Evolutionary conservation across 805 yeast genomes (phyloP).

Genomic region (Ogataea saltuana): DNA sequence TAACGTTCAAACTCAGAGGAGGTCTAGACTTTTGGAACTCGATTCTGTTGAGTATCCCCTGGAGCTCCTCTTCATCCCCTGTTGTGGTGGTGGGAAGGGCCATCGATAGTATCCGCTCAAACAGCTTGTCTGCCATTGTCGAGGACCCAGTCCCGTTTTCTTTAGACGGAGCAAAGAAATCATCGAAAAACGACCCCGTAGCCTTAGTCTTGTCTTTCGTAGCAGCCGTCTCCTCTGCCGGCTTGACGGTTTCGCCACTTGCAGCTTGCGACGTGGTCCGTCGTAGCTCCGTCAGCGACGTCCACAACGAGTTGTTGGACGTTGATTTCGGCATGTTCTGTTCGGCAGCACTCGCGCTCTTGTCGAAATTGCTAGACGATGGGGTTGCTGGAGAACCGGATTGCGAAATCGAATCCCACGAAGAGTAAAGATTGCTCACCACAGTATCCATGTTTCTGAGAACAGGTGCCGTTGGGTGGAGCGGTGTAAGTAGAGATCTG

Average conservation of each 20-base stretch:
- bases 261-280: not conserved
- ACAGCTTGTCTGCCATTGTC: conserved; percentile 61
- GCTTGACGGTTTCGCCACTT: not conserved
- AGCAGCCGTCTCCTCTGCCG: not conserved
- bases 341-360: no score
- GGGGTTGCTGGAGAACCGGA: not conserved
- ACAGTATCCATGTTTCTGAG: conserved; percentile 29
- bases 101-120: conserved; percentile 71
- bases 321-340: conserved; percentile 6
- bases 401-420: conserved; percentile 29
- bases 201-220: conserved; percentile 5
- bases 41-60: conserved; percentile 51
- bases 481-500: no score
- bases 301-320: conserved; percentile 17
- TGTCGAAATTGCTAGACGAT: not conserved
- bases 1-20: conserved; percentile 62
- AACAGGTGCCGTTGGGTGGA: not conserved
- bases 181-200: conserved; percentile 25
- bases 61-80: conserved; percentile 38
- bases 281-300: conserved; percentile 18
- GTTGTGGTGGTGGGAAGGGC: conserved; percentile 66
- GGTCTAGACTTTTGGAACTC: conserved; percentile 66
- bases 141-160: conserved; percentile 12
- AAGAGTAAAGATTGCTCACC: conserved; percentile 30
- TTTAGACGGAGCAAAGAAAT: conserved; percentile 20